Evolutionary conservation across 306 rosid species (phyloP).

Genomic region (Betula pendula): DNA sequence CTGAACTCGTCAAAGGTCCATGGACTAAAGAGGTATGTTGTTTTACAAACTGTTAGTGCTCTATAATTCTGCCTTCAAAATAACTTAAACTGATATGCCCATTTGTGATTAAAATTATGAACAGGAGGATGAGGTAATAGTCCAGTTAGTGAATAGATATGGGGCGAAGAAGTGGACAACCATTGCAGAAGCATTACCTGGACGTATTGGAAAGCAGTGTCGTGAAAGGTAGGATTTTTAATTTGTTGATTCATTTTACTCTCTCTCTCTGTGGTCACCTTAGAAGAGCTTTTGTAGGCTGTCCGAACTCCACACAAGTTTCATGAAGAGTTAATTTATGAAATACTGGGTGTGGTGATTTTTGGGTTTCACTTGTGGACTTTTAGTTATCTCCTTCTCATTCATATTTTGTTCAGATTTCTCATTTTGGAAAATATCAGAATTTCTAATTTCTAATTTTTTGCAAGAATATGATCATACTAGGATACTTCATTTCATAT

Average conservation of each 20-base stretch:
- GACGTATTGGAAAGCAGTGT: constrained; percentile 98
- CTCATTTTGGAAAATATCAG: neutral
- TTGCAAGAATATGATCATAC: neutral
- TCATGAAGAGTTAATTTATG: neutral
- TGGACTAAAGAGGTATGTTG: constrained; percentile 93
- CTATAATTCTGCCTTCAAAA: constrained; percentile 2
- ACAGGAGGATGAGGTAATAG: constrained; percentile 87
- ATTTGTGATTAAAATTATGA: constrained; percentile 22
- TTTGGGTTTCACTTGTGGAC: neutral
- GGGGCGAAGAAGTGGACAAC: constrained; percentile 99
- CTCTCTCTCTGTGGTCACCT: neutral
- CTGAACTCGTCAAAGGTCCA: constrained; percentile 95
- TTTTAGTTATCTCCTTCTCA: neutral
- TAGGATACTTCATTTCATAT: neutral
- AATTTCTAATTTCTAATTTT: neutral
- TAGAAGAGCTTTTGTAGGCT: neutral
- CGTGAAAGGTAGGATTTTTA: constrained; percentile 82
- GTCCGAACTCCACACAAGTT: neutral
- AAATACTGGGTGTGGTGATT: neutral
- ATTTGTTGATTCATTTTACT: neutral
- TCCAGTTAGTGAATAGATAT: constrained; percentile 69
- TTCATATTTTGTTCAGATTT: neutral
- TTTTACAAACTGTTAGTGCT: constrained; percentile 1
- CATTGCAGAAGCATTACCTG: constrained; percentile 84
- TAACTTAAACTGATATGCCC: neutral